phyloP scores from a whole-genome alignment of 75 land plant species.

The Picea sitchensis region DNA sequence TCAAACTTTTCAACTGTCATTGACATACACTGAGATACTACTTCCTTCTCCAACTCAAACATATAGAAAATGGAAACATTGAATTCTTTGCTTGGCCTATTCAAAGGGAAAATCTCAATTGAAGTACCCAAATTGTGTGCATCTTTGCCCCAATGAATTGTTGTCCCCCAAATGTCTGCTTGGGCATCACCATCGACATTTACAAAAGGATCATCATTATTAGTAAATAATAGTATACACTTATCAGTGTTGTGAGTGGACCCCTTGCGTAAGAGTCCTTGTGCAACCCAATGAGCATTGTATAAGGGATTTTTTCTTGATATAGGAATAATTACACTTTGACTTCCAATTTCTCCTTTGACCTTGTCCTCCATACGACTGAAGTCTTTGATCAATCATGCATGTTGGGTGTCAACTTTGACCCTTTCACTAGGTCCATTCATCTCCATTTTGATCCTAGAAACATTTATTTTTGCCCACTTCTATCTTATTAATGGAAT shows the following conservation, averaged over 20 bases:
- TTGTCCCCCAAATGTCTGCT: constrained; percentile 81
- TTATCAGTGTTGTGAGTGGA: constrained; percentile 70
- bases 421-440: too few species aligned
- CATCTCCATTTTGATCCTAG: too few species aligned
- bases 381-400: constrained; percentile 80
- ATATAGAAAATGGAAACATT: constrained; percentile 64
- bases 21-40: too few species aligned
- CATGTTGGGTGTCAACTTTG: constrained; percentile 1
- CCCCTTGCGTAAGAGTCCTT: constrained; percentile 91
- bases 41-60: too few species aligned
- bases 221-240: constrained; percentile 75
- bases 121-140: constrained; percentile 88
- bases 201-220: constrained; percentile 92
- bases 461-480: too few species aligned
- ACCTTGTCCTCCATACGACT: constrained; percentile 47
- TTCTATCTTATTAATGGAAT: too few species aligned
- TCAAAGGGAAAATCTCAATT: constrained; percentile 78
- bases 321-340: constrained; percentile 44
- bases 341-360: constrained; percentile 70
- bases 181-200: constrained; percentile 44
- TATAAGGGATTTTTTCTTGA: constrained; percentile 79
- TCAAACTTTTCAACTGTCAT: constrained; percentile 13
- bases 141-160: constrained; percentile 90
- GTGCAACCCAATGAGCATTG: constrained; percentile 96
- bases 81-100: constrained; percentile 60